Evolutionary conservation across 805 yeast species (phyloP), one percentile per base, ranked within the genome.

Genomic region (Metschnikowia peoriensis): DNA sequence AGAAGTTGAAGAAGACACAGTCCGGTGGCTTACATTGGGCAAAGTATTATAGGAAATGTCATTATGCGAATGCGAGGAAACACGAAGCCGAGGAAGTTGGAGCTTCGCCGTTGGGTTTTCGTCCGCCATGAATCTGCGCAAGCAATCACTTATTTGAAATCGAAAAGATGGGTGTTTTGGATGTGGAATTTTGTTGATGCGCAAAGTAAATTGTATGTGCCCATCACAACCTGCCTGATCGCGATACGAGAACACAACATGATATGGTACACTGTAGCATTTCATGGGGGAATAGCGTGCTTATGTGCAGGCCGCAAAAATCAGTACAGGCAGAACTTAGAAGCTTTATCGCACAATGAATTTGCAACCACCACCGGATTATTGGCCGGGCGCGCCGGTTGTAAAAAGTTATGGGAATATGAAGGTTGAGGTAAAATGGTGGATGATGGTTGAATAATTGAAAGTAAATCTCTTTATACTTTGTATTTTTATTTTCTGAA

Each of bases 1-100:
- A 7, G 76, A 70, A 1, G 70, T 61, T 7, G 77, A 72, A 4
- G 75, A 65, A 12, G 75, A 69, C 12, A 71, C 65, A 1, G 75
- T 70, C 27, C 78, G 60, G 38, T 67, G 70, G 35, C 66, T 56
- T 28, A 54, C 50, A 28, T 57, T 59, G 27, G 59, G 53, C 16
- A 49, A 29, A 16, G 48, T 50, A 34, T 46, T 38, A 15, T 53
- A 50, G 15, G 55, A 55, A 16, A 52, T 37, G 44, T 57, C 59
- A 39, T 52, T 52, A 17, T 35, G 17, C 14, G 51, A 22, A 8
- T 49, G 47, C 15, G 57, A 49, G 17, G 61, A 41, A 12, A 55
- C 54, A 37, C 62, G 59, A 16, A 55, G 56, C 39, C 57, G 52
- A 15, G 59, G 61, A 14, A 57, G 44, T 44, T 34, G 40, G 39